A percentile compares a stretch with the other conserved stretches of the same genome.
Conservation (phyloP, 345 rosid genomes). For the Raphanus sativus region DNA sequence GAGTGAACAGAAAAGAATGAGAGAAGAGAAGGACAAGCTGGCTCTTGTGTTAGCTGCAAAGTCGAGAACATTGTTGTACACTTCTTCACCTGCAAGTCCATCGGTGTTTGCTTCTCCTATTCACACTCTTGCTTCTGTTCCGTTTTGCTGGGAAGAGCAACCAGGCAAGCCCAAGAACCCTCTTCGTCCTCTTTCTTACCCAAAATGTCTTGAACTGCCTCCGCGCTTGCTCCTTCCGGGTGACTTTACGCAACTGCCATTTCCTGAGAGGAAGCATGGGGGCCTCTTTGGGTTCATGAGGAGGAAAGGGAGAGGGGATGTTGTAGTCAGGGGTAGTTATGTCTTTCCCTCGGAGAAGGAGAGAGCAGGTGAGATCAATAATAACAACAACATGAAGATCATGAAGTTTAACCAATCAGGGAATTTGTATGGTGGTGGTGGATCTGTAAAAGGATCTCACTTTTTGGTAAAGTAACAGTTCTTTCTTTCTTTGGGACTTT, state of each 20-base stretch:
- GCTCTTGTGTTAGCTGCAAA: constrained; percentile 44
- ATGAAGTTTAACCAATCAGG: constrained; percentile 46
- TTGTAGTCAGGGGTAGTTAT: constrained; percentile 49
- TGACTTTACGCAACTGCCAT: constrained; percentile 49
- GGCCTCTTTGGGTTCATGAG: constrained; percentile 51
- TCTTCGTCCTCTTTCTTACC: constrained; percentile 39
- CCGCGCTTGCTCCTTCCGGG: constrained; percentile 52
- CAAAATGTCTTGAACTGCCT: constrained; percentile 58
- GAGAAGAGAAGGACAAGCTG: constrained; percentile 45
- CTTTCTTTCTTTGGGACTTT: constrained; percentile 19
- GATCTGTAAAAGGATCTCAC: constrained; percentile 46
- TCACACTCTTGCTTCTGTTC: constrained; percentile 64
- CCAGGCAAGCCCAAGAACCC: constrained; percentile 78
- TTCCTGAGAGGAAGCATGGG: constrained; percentile 48
- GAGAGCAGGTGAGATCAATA: constrained; percentile 36
- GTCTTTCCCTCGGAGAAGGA: constrained; percentile 57
- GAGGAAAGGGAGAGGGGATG: constrained; percentile 49
- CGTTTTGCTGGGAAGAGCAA: constrained; percentile 87
- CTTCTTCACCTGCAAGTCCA: constrained; percentile 58
- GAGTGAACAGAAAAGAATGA: constrained; percentile 2
- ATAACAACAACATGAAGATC: constrained; percentile 34
- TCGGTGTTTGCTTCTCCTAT: constrained; percentile 62
- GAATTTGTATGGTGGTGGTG: constrained; percentile 39
- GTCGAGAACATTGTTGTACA: constrained; percentile 33
- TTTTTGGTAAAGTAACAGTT: constrained; percentile 61